These are phyloP conservation scores for Solanum lycopersicoides DNA, from an alignment of 257 asterid species.

Conservation along the genomic window DNA sequence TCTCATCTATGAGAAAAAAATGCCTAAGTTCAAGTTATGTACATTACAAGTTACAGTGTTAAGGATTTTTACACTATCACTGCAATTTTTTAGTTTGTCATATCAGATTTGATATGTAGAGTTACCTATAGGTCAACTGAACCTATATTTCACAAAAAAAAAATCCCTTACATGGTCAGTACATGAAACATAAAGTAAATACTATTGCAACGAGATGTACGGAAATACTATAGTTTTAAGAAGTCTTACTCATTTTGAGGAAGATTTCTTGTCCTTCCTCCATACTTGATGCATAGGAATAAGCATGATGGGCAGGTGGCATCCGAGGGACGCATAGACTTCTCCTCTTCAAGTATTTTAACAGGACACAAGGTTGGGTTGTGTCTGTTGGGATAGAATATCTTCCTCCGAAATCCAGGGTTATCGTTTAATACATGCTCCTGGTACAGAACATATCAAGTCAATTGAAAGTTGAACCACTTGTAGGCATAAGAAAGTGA, in stretches of 20 bases:
- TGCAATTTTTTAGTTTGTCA: not conserved
- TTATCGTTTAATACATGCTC: slow-evolving; percentile 15
- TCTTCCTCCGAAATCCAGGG: slow-evolving; percentile 15
- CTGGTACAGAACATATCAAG: not conserved
- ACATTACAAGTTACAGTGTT: not conserved
- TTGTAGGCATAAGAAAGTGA: not conserved
- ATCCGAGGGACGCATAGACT: slow-evolving; percentile 16
- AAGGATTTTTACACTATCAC: not conserved
- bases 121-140: not conserved
- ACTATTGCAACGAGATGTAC: not conserved
- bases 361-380: slow-evolving; percentile 20
- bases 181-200: not conserved
- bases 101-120: not conserved
- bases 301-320: slow-evolving; percentile 12
- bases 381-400: slow-evolving; percentile 13
- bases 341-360: slow-evolving; percentile 21
- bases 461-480: not conserved
- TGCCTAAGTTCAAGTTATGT: not conserved
- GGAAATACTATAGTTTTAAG: not conserved
- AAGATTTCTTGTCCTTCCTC: slow-evolving; percentile 24
- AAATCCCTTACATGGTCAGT: not conserved
- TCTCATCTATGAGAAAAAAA: not conserved
- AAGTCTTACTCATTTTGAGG: slow-evolving; percentile 17
- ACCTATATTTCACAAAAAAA: not conserved
- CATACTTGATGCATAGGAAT: slow-evolving; percentile 24